Base-by-base conservation (phyloP, 257 asterid species). In the Capsicum pubescens region DNA sequence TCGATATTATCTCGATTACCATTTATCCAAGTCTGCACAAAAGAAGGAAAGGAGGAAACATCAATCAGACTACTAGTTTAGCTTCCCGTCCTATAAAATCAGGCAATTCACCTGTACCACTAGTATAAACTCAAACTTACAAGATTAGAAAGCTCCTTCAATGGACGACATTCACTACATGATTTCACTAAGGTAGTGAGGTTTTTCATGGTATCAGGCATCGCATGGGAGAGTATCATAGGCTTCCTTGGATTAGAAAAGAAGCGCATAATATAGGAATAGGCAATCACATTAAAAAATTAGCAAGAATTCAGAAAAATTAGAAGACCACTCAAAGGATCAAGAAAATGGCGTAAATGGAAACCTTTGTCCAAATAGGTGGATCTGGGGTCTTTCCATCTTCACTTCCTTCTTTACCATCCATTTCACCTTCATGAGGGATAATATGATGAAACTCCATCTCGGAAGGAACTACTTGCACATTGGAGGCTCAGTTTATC, bases 151-250 rank as follows among this genome's bases (percentile, higher is more conserved):
- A 97, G 99, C 92, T 97, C 99, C 87, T 96, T 90, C 83, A 97
- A 88, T 44, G 97, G 98, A 83, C 97, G 97, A 87, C 99, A 97
- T 87, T 97, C 99, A 80, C 99, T 99, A 91, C 95, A 97, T 86
- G 99, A 99, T 94, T 95, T 97, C 85, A 97, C 99, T 88, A 97
- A 88, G 87, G 99, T 91, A 32, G 90, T 89, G 67, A 97, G 94
- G 87, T 97, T 97, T 89, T 97, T 97, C 90, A 95, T 97, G 48
- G 99, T 99, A 91, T 97, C 99, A 39, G 99, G 99, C 89, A 99
- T 95, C 71, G 99, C 99, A 88, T 95, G 97, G 77, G 99, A 99
- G 83, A 97, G 97, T 88, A 97, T 97, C 99, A 97, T 97, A 66
- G 99, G 99, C 92, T 97, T 97, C 90, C 99, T 93, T 67, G 98